Base-by-base conservation (phyloP, 108 stramenopile genomes). In the Cylindrotheca fusiformis region DNA sequence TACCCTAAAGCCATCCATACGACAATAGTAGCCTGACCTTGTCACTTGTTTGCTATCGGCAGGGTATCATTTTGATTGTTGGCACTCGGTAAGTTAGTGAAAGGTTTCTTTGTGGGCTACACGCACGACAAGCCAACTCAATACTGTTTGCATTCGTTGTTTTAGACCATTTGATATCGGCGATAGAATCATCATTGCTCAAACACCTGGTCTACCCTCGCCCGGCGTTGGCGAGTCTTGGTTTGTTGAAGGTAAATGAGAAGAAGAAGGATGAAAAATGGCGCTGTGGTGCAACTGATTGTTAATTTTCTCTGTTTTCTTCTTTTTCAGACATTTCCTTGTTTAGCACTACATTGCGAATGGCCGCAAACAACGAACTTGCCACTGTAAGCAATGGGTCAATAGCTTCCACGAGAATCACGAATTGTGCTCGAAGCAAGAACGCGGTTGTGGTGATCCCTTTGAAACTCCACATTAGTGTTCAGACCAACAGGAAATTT, bases 201-300 rank as follows among this genome's bases (percentile, higher is more conserved):
- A 78, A 32, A 48, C 71, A 2, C 54, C 60, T 22, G 79, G 54
- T 0, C 58, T 47, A 47, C 51, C 45, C 32, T 44, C 27, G 36
- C 58, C 52, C 41, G 71, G 48, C 54, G 65, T 57, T 60, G 76
- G 8, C 24, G 65, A 76, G 19, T 74, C 80, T 22, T 92, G 91
- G 91, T 68, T 89, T 68, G 91, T 92, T 21, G 91, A 89, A 67
- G 87, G 86, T 56, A 78, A n/a, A n/a, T n/a, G n/a, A n/a, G n/a
- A n/a, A n/a, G n/a, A n/a, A n/a, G n/a, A n/a, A n/a, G n/a, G n/a
- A n/a, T n/a, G n/a, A n/a, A n/a, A n/a, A n/a, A n/a, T n/a, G n/a
- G n/a, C n/a, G n/a, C n/a, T n/a, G n/a, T n/a, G n/a, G n/a, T n/a
- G n/a, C n/a, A n/a, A n/a, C n/a, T n/a, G n/a, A n/a, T n/a, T n/a